These are phyloP conservation scores for Yamadazyma kanchanaburiensis DNA, from an alignment of 1,139 yeast species.

Conservation along the genomic window DNA sequence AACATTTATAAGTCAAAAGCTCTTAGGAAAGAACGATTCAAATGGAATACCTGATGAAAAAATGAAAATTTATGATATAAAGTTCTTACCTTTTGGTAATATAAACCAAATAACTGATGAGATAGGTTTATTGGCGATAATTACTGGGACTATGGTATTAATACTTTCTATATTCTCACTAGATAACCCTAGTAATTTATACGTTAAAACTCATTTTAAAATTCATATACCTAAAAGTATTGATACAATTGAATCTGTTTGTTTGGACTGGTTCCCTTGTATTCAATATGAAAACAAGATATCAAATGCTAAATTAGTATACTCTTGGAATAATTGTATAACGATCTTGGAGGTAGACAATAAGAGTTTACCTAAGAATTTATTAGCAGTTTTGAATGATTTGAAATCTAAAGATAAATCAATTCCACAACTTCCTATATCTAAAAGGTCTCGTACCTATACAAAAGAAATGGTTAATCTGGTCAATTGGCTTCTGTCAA, in stretches of 20 bases:
- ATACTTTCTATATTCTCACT: constrained; percentile 57
- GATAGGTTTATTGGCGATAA: constrained; percentile 58
- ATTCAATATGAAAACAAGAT: constrained; percentile 21
- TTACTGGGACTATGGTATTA: constrained; percentile 50
- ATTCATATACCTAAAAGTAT: constrained; percentile 42
- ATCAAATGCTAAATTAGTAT: constrained; percentile 54
- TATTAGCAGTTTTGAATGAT: constrained; percentile 26
- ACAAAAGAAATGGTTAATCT: constrained; percentile 34
- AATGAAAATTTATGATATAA: constrained; percentile 24
- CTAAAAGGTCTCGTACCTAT: constrained; percentile 39
- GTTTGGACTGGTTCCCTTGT: constrained; percentile 60
- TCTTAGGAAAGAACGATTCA: constrained; percentile 49
- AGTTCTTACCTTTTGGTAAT: constrained; percentile 54
- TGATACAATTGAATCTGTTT: constrained; percentile 16
- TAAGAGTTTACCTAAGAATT: constrained; percentile 23
- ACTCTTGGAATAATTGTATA: constrained; percentile 61
- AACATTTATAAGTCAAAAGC: constrained; percentile 45
- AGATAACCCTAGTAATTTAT: constrained; percentile 24
- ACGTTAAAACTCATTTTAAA: constrained; percentile 49
- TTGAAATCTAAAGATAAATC: constrained; percentile 39
- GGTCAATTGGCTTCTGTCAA: constrained; percentile 58
- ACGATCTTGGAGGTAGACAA: constrained; percentile 52
- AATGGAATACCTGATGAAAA: constrained; percentile 15
- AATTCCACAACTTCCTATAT: constrained; percentile 36
- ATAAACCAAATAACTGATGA: constrained; percentile 49